Evolutionary conservation across 1,284 basidiomycete species (phyloP), one percentile per base, ranked within the genome.

Genomic region (Schizophyllum amplum): DNA sequence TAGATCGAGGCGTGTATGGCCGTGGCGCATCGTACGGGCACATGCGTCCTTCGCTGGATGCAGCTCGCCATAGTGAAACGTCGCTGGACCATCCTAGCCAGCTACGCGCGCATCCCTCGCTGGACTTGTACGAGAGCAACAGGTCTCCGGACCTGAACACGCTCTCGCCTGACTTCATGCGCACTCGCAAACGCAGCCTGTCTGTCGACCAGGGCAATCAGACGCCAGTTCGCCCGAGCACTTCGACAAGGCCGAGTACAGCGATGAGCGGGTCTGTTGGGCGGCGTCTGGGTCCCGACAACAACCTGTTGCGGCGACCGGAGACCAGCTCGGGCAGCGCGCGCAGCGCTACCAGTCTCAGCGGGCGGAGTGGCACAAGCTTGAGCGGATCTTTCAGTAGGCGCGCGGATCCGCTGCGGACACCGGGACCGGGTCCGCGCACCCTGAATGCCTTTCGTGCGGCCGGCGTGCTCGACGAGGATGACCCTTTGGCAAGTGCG

Each of bases 401-500:
- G n/a, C n/a, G n/a, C n/a, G 17, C 33, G 17, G 33, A 42, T 42
- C 33, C 33, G 33, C 7, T 42, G 33, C 33, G 33, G 11, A 42
- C 33, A 17, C 33, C 33, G 13, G 33, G 33, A 9, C 70, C 88
- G 42, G 86, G 84, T 2, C 85, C 85, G 0, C 72, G 83, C 50
- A 87, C 86, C 1, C 78, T 75, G 20, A 87, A 83, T 63, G 87
- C 81, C 0, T 86, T 88, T 57, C 78, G 79, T 25, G 86, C 85
- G 6, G 87, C 86, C 11, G 86, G 86, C 2, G 69, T 89, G 47
- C 67, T 89, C n/a, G 80, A 83, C 52, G 68, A 71, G 21, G 77
- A 81, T 20, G 62, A 62, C 4, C 68, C 64, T 22, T 52, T 60
- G 5, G 66, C 33, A 2, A 67, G 5, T 56, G 60, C 11, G 62